Conservation (phyloP, 1,139 yeast genomes). For the Pneumocystis carinii region DNA sequence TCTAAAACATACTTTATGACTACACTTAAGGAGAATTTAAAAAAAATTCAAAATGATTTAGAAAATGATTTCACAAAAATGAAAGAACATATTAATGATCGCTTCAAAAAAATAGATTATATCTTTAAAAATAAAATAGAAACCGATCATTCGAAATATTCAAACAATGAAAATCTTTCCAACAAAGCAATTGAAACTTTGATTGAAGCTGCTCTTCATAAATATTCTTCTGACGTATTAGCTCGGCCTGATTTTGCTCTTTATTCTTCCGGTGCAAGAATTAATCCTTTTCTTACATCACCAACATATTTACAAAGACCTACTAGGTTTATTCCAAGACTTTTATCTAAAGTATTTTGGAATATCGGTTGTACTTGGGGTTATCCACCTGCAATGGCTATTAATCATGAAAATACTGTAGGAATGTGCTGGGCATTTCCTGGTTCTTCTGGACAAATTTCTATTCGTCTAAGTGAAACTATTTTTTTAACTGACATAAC, state of each 20-base stretch:
- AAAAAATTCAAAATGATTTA: neutral
- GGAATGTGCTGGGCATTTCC: conserved; percentile 28
- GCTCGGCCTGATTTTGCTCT: conserved; percentile 23
- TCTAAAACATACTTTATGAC: neutral
- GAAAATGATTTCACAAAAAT: neutral
- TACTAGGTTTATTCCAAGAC: conserved; percentile 11
- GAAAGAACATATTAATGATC: neutral
- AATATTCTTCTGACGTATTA: conserved; percentile 13
- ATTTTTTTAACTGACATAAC: conserved; percentile 21
- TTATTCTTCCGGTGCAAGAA: conserved; percentile 21
- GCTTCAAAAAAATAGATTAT: neutral
- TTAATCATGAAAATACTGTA: conserved; percentile 17
- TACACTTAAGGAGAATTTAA: neutral
- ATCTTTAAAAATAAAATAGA: neutral
- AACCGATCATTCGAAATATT: neutral
- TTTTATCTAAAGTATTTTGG: conserved; percentile 7
- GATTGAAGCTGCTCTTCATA: conserved; percentile 12
- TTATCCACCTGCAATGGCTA: conserved; percentile 20
- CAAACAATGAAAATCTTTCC: conserved; percentile 2
- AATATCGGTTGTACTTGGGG: conserved; percentile 19
- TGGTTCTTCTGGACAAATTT: conserved; percentile 22
- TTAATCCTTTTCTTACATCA: conserved; percentile 20
- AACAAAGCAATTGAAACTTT: conserved; percentile 13
- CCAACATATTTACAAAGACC: conserved; percentile 18
- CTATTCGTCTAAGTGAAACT: conserved; percentile 19